A percentile compares a stretch with the other conserved stretches of the same genome.
phyloP scores from a whole-genome alignment of 1,139 yeast genomes.

The Yamadazyma diospyri region DNA sequence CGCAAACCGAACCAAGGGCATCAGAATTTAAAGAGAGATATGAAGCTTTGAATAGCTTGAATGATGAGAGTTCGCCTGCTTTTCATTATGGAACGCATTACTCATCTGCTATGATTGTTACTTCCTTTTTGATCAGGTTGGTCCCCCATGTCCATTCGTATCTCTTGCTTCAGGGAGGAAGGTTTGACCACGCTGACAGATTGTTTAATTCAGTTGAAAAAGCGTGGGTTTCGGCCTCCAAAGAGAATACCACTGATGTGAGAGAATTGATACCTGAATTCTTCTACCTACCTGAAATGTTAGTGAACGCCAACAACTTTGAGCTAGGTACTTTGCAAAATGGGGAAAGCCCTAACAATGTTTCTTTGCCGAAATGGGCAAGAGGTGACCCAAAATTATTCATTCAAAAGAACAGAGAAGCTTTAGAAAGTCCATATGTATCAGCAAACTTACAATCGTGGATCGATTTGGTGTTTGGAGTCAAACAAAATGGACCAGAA shows the following conservation, averaged over 20 bases:
- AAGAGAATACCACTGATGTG: conserved; percentile 80
- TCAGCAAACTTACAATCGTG: conserved; percentile 71
- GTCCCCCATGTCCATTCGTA: conserved; percentile 81
- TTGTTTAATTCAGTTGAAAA: conserved; percentile 66
- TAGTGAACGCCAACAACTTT: conserved; percentile 58
- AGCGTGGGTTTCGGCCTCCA: conserved; percentile 77
- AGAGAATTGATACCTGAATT: conserved; percentile 85
- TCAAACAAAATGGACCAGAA: conserved; percentile 65
- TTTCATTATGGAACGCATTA: conserved; percentile 92
- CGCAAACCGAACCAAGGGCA: conserved; percentile 61
- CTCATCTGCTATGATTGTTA: conserved; percentile 88
- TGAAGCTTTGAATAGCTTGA: conserved; percentile 58
- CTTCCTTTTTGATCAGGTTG: conserved; percentile 69
- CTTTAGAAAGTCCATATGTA: conserved; percentile 77
- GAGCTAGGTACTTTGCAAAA: conserved; percentile 67
- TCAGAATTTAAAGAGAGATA: conserved; percentile 63
- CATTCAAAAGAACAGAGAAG: conserved; percentile 71
- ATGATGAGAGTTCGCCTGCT: conserved; percentile 58
- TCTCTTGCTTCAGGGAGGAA: conserved; percentile 76
- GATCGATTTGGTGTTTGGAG: conserved; percentile 83
- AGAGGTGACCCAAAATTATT: conserved; percentile 68
- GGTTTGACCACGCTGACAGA: conserved; percentile 83
- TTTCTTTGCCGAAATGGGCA: conserved; percentile 79
- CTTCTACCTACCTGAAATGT: conserved; percentile 73
- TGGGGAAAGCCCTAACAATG: conserved; percentile 58